These are phyloP conservation scores for Ophiocordyceps camponoti-rufipedis DNA, from an alignment of 2,329 filamentous ascomycete genomes.

Conservation along the genomic window DNA sequence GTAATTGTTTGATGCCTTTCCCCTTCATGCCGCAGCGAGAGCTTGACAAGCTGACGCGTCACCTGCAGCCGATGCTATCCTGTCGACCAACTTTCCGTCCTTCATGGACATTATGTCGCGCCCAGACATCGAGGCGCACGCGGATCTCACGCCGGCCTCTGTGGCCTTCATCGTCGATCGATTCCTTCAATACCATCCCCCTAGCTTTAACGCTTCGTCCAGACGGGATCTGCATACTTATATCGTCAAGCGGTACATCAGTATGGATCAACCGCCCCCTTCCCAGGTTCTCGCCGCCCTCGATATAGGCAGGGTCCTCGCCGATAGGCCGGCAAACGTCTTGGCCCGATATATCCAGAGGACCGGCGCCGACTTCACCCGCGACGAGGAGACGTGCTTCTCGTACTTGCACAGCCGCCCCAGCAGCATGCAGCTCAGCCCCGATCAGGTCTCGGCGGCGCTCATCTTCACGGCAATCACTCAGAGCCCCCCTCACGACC, in stretches of 20 bases:
- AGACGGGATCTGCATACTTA: slow-evolving; percentile 52
- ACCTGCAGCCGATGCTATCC: slow-evolving; percentile 62
- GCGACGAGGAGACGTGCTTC: slow-evolving; percentile 50
- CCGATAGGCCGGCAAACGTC: slow-evolving; percentile 34
- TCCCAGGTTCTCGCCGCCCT: slow-evolving; percentile 52
- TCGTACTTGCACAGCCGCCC: slow-evolving; percentile 34
- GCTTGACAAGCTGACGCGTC: not conserved
- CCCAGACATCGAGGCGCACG: slow-evolving; percentile 41
- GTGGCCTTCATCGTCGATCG: slow-evolving; percentile 70
- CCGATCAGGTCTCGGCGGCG: slow-evolving; percentile 67
- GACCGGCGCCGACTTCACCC: slow-evolving; percentile 56
- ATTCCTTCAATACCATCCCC: slow-evolving; percentile 71
- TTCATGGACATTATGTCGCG: slow-evolving; percentile 63
- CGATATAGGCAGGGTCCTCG: slow-evolving; percentile 48
- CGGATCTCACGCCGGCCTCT: slow-evolving; percentile 49
- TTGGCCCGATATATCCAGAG: slow-evolving; percentile 54
- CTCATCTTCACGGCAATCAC: slow-evolving; percentile 49
- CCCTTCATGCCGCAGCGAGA: not conserved
- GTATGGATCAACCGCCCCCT: slow-evolving; percentile 45
- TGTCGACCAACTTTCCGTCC: slow-evolving; percentile 59
- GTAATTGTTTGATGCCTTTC: slow-evolving; percentile 26
- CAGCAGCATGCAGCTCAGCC: slow-evolving; percentile 44
- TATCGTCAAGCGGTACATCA: slow-evolving; percentile 49
- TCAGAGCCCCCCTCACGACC: slow-evolving; percentile 33
- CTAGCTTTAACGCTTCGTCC: slow-evolving; percentile 62